phyloP scores from a whole-genome alignment of 352 stramenopile species.

The Phytophthora sansomeana region DNA sequence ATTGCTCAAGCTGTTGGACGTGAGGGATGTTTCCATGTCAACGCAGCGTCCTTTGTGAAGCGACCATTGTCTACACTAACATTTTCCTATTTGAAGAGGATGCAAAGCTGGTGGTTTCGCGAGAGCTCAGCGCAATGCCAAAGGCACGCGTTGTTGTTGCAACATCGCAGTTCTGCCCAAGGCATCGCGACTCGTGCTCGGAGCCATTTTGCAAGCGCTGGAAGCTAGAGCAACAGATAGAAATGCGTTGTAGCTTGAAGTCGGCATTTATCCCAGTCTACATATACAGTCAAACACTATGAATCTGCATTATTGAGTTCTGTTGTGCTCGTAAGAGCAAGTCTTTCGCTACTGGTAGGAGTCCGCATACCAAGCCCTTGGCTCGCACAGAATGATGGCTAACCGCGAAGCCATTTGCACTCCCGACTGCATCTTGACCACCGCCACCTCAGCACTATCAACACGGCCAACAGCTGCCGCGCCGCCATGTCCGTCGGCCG shows the following conservation, averaged over 20 bases:
- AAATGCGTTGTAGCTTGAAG: constrained; percentile 12
- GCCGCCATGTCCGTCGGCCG: not conserved
- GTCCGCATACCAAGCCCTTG: no score
- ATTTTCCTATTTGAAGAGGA: constrained; percentile 1
- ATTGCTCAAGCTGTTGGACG: no score
- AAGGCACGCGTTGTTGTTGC: not conserved
- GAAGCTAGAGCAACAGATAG: not conserved
- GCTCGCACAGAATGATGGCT: no score
- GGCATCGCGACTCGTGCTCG: constrained; percentile 3
- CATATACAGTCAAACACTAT: constrained; percentile 15
- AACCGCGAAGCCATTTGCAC: no score
- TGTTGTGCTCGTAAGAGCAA: no score
- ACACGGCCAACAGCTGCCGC: no score
- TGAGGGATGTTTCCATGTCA: no score
- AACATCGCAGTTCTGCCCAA: constrained; percentile 8
- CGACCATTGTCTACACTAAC: not conserved
- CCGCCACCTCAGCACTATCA: no score
- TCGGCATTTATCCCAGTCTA: not conserved
- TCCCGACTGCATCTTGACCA: no score
- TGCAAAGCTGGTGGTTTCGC: not conserved
- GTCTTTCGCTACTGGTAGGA: no score
- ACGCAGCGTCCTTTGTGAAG: no score
- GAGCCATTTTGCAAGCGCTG: constrained; percentile 4
- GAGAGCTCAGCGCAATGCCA: constrained; percentile 8
- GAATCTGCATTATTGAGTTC: no score